phyloP scores from a whole-genome alignment of 2,329 filamentous ascomycete genomes.

The Hymenoscyphus linearis region DNA sequence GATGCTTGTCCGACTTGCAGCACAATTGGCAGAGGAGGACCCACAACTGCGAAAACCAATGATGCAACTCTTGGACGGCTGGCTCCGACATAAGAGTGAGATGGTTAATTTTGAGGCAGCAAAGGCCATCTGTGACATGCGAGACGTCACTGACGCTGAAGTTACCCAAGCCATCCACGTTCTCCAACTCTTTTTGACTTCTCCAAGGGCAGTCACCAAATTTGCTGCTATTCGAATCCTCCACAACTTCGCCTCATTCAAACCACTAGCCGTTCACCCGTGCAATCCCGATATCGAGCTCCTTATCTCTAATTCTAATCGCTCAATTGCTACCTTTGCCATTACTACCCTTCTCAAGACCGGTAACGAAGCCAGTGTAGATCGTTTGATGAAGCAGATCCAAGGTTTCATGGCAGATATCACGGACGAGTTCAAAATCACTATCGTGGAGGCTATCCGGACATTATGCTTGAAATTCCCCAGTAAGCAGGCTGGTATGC shows the following conservation, averaged over 20 bases:
- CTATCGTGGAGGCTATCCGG: conserved; percentile 97
- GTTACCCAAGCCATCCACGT: conserved; percentile 90
- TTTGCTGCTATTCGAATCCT: conserved; percentile 95
- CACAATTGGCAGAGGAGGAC: conserved; percentile 92
- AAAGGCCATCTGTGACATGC: conserved; percentile 94
- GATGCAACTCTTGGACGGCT: conserved; percentile 94
- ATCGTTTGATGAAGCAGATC: conserved; percentile 97
- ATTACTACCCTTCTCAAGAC: conserved; percentile 98
- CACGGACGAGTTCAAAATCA: conserved; percentile 99
- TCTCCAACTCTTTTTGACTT: conserved; percentile 93
- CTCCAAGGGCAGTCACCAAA: conserved; percentile 91
- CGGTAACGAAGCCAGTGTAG: conserved; percentile 94
- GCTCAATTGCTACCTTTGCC: conserved; percentile 95
- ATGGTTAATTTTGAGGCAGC: conserved; percentile 99
- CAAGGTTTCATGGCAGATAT: conserved; percentile 98
- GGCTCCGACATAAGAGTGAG: conserved; percentile 97
- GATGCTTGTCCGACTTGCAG: conserved; percentile 86
- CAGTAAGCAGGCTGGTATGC: conserved; percentile 95
- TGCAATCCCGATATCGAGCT: conserved; percentile 98
- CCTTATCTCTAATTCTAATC: conserved; percentile 93
- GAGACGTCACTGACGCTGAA: conserved; percentile 87
- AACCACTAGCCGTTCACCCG: conserved; percentile 82
- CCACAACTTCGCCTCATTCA: conserved; percentile 94
- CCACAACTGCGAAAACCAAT: conserved; percentile 84
- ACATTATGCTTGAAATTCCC: conserved; percentile 97